Percentiles rank a stretch among this genome's conserved stretches.
These are phyloP conservation scores for Trametes cingulata DNA, from an alignment of 768 basidiomycete genomes.

Conservation along the genomic window DNA sequence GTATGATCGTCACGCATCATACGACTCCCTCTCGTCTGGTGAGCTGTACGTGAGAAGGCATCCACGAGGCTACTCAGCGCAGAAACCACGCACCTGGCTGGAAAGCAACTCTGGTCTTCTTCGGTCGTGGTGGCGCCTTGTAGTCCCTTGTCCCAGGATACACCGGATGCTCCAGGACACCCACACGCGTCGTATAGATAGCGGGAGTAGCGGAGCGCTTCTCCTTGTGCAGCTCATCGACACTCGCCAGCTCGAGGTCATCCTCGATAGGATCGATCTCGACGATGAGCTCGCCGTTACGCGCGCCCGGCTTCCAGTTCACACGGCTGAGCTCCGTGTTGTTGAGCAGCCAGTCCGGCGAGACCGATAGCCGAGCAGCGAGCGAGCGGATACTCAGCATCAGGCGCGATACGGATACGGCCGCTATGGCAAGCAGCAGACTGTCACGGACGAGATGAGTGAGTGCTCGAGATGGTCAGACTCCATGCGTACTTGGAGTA, in stretches of 20 bases:
- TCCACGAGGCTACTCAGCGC: not conserved
- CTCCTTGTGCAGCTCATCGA: not conserved
- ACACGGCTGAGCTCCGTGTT: conserved; percentile 48
- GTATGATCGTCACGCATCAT: not conserved
- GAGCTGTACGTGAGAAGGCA: not conserved
- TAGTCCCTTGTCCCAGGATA: conserved; percentile 17
- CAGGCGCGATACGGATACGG: conserved; percentile 38
- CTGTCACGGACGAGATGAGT: not conserved
- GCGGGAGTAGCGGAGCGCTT: not conserved
- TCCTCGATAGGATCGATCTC: conserved; percentile 20
- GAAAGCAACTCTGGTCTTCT: conserved; percentile 4
- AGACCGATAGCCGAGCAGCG: conserved; percentile 42
- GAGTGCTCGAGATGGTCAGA: not conserved
- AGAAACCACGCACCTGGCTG: not conserved
- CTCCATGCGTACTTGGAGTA: conserved; percentile 10
- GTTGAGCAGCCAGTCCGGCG: conserved; percentile 45
- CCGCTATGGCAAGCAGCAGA: conserved; percentile 19
- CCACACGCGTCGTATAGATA: conserved; percentile 16
- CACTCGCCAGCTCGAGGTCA: conserved; percentile 12
- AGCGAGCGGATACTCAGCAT: conserved; percentile 46
- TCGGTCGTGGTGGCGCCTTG: conserved; percentile 11
- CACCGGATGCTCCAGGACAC: conserved; percentile 14
- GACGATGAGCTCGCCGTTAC: conserved; percentile 23
- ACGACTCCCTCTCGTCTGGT: not conserved
- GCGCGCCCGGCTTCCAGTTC: conserved; percentile 21